A percentile compares a stretch with the other conserved stretches of the same genome.
These are phyloP conservation scores for Tuber brumale DNA, from an alignment of 495 filamentous ascomycete genomes.

Conservation along the genomic window DNA sequence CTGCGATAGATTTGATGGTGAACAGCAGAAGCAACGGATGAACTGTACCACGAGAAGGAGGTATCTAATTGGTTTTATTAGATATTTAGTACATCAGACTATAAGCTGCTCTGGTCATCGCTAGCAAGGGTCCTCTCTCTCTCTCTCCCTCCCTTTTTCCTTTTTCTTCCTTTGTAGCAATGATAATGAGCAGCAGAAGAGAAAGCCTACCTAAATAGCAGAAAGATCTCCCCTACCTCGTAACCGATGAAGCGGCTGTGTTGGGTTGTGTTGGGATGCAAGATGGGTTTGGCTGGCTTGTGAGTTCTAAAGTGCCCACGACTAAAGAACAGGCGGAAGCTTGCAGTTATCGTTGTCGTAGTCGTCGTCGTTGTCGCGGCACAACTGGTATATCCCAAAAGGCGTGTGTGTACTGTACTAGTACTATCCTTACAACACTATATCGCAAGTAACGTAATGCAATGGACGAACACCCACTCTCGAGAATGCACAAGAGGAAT, in stretches of 20 bases:
- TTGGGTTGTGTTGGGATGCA: background rate
- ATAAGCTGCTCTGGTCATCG: background rate
- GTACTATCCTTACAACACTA: background rate
- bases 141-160: too few relatives aligned
- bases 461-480: slow-evolving; percentile 12
- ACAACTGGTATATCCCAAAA: background rate
- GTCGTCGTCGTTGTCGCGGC: background rate
- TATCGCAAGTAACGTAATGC: background rate
- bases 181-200: background rate
- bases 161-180: background rate
- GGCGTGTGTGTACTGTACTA: background rate
- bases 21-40: background rate
- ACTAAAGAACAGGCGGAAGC: background rate
- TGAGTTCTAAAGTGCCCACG: background rate
- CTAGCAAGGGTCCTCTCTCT: background rate
- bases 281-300: background rate
- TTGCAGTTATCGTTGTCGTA: background rate
- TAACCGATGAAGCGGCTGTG: background rate
- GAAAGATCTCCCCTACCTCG: background rate
- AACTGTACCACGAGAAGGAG: background rate
- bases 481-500: slow-evolving; percentile 22
- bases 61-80: background rate
- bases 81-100: background rate
- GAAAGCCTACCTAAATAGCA: background rate
- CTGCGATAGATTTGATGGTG: background rate